Base-by-base conservation (phyloP, 1,284 basidiomycete genomes). In the Trichosporon ovoides region DNA sequence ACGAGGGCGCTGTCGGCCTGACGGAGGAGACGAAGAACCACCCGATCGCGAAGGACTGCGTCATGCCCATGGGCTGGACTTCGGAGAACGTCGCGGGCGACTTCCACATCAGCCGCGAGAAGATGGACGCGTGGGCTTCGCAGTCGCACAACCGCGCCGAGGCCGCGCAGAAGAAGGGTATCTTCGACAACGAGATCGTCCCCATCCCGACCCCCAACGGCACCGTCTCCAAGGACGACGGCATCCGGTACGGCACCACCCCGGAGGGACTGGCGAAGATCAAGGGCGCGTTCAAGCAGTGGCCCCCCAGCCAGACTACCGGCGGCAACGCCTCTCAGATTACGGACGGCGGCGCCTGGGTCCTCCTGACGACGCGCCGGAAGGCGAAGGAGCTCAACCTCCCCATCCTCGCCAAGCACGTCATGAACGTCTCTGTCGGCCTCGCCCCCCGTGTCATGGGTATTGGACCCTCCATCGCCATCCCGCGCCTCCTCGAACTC, bases 41-140 rank as follows among this genome's bases (percentile, higher is more conserved):
- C 78, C 82, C 87, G 67, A 87, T 91, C 70, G 85, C 94, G 3
- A 85, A 87, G 61, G 94, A 98, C 81, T 96, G 93, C 77, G 81
- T 93, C 28, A 82, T 94, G 64, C 95, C 95, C 56, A 97, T 97
- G 93, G 93, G 94, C 65, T 87, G 92, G 79, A 95, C 93, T 48
- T 95, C 91, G n/a, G 95, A 98, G 81, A 97, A 98, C 49, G 94
- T 98, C 63, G 88, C 88, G 7, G 80, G 80, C 53, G 86, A 95
- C 56, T 96, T 89, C 77, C 81, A 85, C 66, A 82, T 97, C 66
- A 83, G 87, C 18, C 83, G 93, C 52, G 84, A 88, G 58, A 84
- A 87, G 61, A 91, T 93, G 83, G 93, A 97, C 74, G 83, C 82
- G 37, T 88, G 86, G 70, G 88, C 92, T 2, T 89, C 90, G 37